A percentile compares a stretch with the other conserved stretches of the same genome.
phyloP scores from a whole-genome alignment of 192 early-diverging fungal species.

The Tieghemiomyces parasiticus region DNA sequence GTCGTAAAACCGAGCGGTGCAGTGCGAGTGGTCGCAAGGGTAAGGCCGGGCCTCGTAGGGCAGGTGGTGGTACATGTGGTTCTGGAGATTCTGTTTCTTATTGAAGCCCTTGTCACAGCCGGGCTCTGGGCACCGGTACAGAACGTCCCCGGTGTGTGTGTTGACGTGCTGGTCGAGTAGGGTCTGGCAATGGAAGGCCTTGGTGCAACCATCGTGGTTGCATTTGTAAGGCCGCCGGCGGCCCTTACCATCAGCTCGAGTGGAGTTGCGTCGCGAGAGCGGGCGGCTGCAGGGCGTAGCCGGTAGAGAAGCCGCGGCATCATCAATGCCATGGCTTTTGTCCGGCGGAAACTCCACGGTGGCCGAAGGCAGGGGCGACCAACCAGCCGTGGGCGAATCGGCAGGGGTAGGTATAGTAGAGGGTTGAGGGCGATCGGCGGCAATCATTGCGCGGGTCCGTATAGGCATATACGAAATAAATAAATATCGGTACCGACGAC shows the following conservation, averaged over 20 bases:
- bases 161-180: conserved; percentile 38
- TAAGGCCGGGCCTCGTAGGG: conserved; percentile 11
- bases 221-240: conserved; percentile 14
- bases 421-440: too few relatives aligned
- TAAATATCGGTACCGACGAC: too few relatives aligned
- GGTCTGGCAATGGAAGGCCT: conserved; percentile 17
- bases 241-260: neutral
- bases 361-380: too few relatives aligned
- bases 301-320: too few relatives aligned
- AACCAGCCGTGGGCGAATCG: too few relatives aligned
- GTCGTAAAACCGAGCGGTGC: conserved; percentile 22
- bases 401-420: too few relatives aligned
- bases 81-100: conserved; percentile 19
- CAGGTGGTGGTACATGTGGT: conserved; percentile 17
- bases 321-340: too few relatives aligned
- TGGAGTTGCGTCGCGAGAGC: too few relatives aligned
- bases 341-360: too few relatives aligned
- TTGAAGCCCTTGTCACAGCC: conserved; percentile 64
- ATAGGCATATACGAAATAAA: too few relatives aligned
- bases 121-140: conserved; percentile 46
- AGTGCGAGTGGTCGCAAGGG: conserved; percentile 16
- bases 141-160: conserved; percentile 60
- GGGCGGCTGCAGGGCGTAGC: too few relatives aligned
- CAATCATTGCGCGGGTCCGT: too few relatives aligned
- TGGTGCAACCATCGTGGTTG: conserved; percentile 16